Conservation (phyloP, 1,284 basidiomycete genomes). For the Abortiporus biennis region DNA sequence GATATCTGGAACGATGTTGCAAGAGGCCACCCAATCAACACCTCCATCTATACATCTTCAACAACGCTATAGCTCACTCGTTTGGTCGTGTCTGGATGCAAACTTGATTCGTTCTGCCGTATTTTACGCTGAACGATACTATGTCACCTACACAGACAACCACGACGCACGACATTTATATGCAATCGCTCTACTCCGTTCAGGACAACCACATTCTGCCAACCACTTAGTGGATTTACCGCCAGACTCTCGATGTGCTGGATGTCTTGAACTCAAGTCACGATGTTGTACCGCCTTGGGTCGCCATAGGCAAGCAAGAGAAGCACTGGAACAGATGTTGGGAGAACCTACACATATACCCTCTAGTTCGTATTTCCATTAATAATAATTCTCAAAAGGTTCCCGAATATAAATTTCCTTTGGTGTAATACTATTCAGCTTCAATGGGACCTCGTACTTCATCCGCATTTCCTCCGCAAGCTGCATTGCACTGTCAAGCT, state of each 20-base stretch:
- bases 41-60: slow-evolving; percentile 46
- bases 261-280: slow-evolving; percentile 75
- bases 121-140: slow-evolving; percentile 81
- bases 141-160: slow-evolving; percentile 54
- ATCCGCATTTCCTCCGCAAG: slow-evolving; percentile 56
- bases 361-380: slow-evolving; percentile 40
- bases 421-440: slow-evolving; percentile 27
- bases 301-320: slow-evolving; percentile 64
- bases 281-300: slow-evolving; percentile 71
- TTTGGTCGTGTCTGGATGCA: slow-evolving; percentile 76
- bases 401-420: not conserved
- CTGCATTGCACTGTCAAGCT: slow-evolving; percentile 60
- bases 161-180: slow-evolving; percentile 85
- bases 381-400: not conserved
- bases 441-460: slow-evolving; percentile 45
- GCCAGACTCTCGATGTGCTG: slow-evolving; percentile 55
- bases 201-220: slow-evolving; percentile 75
- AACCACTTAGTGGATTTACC: slow-evolving; percentile 62
- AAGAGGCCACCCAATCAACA: too few relatives aligned
- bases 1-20: too few relatives aligned
- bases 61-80: slow-evolving; percentile 60
- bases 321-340: slow-evolving; percentile 60
- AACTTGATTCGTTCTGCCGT: slow-evolving; percentile 70
- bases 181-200: slow-evolving; percentile 69
- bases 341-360: slow-evolving; percentile 44